Conservation (phyloP, 768 basidiomycete species). For the Xerocomellus amylosporus region DNA sequence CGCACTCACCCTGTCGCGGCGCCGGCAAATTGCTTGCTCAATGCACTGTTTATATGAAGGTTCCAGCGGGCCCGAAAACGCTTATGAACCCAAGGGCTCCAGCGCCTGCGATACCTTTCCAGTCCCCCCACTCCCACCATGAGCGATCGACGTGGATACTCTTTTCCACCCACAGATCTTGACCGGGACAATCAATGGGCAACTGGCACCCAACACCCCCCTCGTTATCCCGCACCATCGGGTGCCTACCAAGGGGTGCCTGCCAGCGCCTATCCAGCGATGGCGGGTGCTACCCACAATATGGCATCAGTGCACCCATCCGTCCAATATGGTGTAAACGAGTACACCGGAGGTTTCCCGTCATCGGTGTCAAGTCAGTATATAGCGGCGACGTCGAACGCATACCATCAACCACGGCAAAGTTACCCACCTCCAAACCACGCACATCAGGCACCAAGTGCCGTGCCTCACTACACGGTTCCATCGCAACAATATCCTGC, state of each 20-base stretch:
- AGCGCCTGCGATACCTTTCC: conserved; percentile 7
- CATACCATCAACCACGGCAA: conserved; percentile 28
- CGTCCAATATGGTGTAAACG: conserved; percentile 21
- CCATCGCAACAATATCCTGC: conserved; percentile 30
- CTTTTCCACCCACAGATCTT: conserved; percentile 18
- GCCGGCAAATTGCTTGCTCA: conserved; percentile 32
- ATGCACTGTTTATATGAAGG: conserved; percentile 26
- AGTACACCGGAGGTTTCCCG: conserved; percentile 21
- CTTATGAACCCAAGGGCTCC: conserved; percentile 32
- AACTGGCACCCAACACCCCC: conserved; percentile 15
- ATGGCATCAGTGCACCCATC: conserved; percentile 20
- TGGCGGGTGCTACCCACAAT: conserved; percentile 15
- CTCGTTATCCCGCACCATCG: conserved; percentile 26
- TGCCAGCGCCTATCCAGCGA: conserved; percentile 18
- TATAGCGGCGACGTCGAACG: conserved; percentile 3
- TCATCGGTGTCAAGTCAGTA: conserved; percentile 24
- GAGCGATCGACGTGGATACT: conserved; percentile 32
- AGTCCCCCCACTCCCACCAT: conserved; percentile 17
- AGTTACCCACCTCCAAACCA: conserved; percentile 26
- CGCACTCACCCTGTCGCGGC: conserved; percentile 31
- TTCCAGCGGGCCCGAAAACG: conserved; percentile 32
- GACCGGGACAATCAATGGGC: conserved; percentile 27
- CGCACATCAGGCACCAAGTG: conserved; percentile 33
- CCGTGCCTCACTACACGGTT: conserved; percentile 33
- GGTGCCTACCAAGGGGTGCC: conserved; percentile 20